phyloP scores from a whole-genome alignment of 2,329 filamentous ascomycete genomes.

The Davidsoniella neocaledoniae region DNA sequence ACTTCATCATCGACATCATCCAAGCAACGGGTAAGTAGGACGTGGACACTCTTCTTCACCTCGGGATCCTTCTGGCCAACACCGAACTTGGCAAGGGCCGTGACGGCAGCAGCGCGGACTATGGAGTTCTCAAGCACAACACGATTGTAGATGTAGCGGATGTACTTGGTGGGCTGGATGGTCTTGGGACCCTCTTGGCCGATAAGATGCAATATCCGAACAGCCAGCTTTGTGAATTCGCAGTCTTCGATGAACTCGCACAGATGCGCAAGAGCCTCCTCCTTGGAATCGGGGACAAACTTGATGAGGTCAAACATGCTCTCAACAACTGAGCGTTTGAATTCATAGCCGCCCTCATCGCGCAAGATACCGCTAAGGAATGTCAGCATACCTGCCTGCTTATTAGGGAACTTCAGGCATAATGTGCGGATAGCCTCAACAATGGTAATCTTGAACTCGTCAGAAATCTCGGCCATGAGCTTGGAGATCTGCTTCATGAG shows the following conservation, averaged over 20 bases:
- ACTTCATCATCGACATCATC: conserved; percentile 98
- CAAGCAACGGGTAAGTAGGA: conserved; percentile 80
- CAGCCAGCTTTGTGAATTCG: conserved; percentile 94
- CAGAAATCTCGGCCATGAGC: conserved; percentile 98
- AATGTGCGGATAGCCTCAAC: conserved; percentile 94
- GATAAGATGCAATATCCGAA: conserved; percentile 84
- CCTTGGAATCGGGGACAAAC: conserved; percentile 79
- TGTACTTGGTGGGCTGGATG: conserved; percentile 92
- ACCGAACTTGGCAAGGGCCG: conserved; percentile 89
- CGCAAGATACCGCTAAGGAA: conserved; percentile 95
- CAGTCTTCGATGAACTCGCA: conserved; percentile 99
- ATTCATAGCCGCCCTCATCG: conserved; percentile 95
- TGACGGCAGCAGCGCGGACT: conserved; percentile 86
- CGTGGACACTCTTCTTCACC: conserved; percentile 87
- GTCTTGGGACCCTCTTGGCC: conserved; percentile 92
- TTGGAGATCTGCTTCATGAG: conserved; percentile 97
- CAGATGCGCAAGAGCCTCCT: conserved; percentile 74
- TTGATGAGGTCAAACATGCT: conserved; percentile 99
- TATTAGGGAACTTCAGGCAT: conserved; percentile 93
- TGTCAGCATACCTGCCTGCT: conserved; percentile 92
- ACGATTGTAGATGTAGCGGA: conserved; percentile 97
- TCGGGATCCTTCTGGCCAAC: conserved; percentile 92
- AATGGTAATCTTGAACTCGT: conserved; percentile 99
- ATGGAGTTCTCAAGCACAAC: conserved; percentile 95
- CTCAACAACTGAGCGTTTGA: conserved; percentile 94